These are phyloP conservation scores for Rubus idaeus DNA, from an alignment of 306 rosid species.

Conservation along the genomic window DNA sequence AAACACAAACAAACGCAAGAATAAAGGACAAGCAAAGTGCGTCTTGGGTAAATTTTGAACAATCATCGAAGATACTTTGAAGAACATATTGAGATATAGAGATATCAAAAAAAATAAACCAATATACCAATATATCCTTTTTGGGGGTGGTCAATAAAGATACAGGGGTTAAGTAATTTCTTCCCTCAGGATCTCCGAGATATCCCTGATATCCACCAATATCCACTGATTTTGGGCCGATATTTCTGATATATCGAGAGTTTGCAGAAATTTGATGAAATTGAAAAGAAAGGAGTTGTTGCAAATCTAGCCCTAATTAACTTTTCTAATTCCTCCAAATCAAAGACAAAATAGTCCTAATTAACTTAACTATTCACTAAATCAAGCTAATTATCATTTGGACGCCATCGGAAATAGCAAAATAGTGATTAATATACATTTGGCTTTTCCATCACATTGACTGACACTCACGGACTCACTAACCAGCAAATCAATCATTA, in stretches of 20 bases:
- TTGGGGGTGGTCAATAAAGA: neutral
- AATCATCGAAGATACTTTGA: neutral
- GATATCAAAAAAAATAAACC: neutral
- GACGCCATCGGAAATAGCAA: too few relatives aligned
- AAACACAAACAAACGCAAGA: neutral
- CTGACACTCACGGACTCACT: neutral
- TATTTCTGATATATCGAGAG: neutral
- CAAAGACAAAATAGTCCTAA: neutral
- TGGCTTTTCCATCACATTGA: neutral
- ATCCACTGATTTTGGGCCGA: slow-evolving; percentile 3
- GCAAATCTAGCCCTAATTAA: neutral
- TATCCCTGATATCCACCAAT: neutral
- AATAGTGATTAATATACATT: neutral
- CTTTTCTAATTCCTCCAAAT: neutral
- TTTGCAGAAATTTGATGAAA: neutral
- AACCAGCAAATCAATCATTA: neutral
- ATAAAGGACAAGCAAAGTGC: neutral
- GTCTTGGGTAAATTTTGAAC: neutral
- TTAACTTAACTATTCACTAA: neutral
- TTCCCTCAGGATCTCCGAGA: neutral
- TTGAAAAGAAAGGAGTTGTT: neutral
- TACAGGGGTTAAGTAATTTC: neutral
- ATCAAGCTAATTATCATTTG: neutral
- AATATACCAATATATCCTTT: neutral
- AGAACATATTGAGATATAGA: neutral